phyloP scores from a whole-genome alignment of 2,329 filamentous ascomycete species.

The Aspergillus ruber region DNA sequence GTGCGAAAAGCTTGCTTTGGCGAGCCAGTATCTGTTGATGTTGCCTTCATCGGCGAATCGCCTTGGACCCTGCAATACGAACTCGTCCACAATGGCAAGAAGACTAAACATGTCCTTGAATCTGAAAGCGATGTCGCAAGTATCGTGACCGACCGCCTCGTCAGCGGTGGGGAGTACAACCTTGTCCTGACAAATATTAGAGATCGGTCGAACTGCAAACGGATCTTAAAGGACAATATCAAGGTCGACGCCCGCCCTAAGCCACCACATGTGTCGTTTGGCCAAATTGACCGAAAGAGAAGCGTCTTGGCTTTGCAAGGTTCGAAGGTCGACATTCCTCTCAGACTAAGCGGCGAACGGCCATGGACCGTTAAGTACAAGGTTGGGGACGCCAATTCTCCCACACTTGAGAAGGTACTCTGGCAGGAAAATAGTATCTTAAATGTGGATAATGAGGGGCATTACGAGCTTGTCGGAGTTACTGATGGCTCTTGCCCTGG shows the following conservation, averaged over 20 bases:
- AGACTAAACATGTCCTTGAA: slow-evolving; percentile 60
- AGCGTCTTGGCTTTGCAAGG: slow-evolving; percentile 70
- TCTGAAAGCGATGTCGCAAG: slow-evolving; percentile 59
- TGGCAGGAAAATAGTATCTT: slow-evolving; percentile 62
- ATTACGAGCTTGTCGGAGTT: slow-evolving; percentile 73
- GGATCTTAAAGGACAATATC: slow-evolving; percentile 73
- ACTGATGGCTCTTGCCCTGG: slow-evolving; percentile 77
- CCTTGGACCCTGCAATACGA: slow-evolving; percentile 92
- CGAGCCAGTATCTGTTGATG: slow-evolving; percentile 66
- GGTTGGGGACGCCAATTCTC: slow-evolving; percentile 53
- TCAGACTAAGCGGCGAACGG: slow-evolving; percentile 76
- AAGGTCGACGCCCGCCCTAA: slow-evolving; percentile 84
- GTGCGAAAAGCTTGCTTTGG: slow-evolving; percentile 70
- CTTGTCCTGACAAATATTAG: slow-evolving; percentile 79
- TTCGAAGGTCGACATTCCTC: slow-evolving; percentile 64
- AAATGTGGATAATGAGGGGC: slow-evolving; percentile 59
- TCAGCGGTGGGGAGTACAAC: slow-evolving; percentile 82
- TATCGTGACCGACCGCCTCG: slow-evolving; percentile 68
- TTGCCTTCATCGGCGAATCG: slow-evolving; percentile 70
- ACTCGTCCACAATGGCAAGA: slow-evolving; percentile 79
- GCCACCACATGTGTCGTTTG: slow-evolving; percentile 79
- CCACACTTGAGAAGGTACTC: slow-evolving; percentile 44
- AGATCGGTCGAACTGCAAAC: slow-evolving; percentile 80
- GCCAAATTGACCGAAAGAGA: slow-evolving; percentile 73
- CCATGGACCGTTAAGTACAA: slow-evolving; percentile 78